A percentile compares a stretch with the other conserved stretches of the same genome.
Evolutionary conservation across 2,329 filamentous ascomycete species (phyloP).

Genomic region (Fusarium begoniae): DNA sequence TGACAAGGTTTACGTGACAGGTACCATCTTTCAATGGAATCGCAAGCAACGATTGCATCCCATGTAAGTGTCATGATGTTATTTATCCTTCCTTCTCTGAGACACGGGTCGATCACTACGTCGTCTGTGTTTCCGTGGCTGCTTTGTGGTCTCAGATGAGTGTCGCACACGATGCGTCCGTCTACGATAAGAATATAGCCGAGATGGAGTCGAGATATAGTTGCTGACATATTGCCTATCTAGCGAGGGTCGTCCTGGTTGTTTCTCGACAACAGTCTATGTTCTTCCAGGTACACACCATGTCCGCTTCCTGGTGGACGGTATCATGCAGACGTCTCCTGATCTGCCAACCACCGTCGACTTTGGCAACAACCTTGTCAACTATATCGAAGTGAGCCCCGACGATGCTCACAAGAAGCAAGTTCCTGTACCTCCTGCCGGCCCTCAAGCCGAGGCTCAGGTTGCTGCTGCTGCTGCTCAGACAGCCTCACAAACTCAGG

Average conservation of each 20-base stretch:
- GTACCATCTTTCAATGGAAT: conserved; percentile 97
- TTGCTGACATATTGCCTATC: conserved; percentile 33
- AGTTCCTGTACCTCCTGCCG: conserved; percentile 44
- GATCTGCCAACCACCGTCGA: conserved; percentile 94
- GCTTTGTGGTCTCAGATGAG: conserved; percentile 30
- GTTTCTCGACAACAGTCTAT: conserved; percentile 80
- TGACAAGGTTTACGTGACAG: conserved; percentile 94
- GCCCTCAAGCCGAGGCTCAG: conserved; percentile 42
- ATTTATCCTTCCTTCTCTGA: conserved; percentile 19
- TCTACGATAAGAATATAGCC: not conserved
- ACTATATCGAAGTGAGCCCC: conserved; percentile 93
- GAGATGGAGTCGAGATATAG: not conserved
- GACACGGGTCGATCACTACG: conserved; percentile 36
- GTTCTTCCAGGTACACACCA: conserved; percentile 95
- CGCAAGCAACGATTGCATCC: conserved; percentile 88
- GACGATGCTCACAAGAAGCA: conserved; percentile 65
- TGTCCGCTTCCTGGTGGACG: conserved; percentile 94
- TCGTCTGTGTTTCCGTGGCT: conserved; percentile 42
- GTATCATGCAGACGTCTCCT: conserved; percentile 88
- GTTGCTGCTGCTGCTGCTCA: conserved; percentile 12
- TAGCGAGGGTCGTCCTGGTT: conserved; percentile 66
- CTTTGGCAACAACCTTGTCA: conserved; percentile 97
- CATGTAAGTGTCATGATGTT: conserved; percentile 69
- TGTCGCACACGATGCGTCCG: conserved; percentile 29
- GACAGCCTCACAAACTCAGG: conserved; percentile 8